Conservation (phyloP, 192 early-diverging fungal species). For the Chytriomyces confervae region DNA sequence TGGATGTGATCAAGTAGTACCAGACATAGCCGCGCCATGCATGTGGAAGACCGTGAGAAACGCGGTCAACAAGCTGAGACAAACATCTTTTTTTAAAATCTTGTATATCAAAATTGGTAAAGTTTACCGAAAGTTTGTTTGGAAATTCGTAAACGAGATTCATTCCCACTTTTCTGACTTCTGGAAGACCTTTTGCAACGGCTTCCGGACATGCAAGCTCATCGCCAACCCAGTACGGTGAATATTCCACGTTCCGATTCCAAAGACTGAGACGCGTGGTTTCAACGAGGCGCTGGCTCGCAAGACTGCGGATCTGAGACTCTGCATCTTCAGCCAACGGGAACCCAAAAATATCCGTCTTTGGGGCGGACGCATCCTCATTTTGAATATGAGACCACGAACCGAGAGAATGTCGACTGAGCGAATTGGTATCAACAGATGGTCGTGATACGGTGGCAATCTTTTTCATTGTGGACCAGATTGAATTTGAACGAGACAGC, state of each 20-base stretch:
- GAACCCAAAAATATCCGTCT: neutral
- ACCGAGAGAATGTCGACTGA: too few relatives aligned
- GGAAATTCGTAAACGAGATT: neutral
- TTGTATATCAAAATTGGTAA: neutral
- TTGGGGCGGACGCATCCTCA: neutral
- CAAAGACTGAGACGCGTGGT: neutral
- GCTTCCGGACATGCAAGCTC: neutral
- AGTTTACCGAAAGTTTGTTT: neutral
- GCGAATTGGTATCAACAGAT: neutral
- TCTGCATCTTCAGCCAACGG: neutral
- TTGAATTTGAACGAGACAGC: neutral
- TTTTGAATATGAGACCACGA: neutral
- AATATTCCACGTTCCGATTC: neutral
- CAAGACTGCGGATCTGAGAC: neutral
- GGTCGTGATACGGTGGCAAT: neutral
- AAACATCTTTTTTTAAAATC: neutral
- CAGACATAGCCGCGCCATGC: neutral
- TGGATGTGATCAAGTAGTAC: slow-evolving; percentile 3
- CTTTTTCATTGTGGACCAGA: neutral
- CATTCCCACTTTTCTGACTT: neutral
- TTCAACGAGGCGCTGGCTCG: neutral
- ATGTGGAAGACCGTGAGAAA: slow-evolving; percentile 9
- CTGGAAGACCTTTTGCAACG: neutral
- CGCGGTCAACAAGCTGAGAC: slow-evolving; percentile 4
- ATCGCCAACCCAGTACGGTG: neutral